Evolutionary conservation across 768 basidiomycete species (phyloP).

Genomic region (Terana coerulea): DNA sequence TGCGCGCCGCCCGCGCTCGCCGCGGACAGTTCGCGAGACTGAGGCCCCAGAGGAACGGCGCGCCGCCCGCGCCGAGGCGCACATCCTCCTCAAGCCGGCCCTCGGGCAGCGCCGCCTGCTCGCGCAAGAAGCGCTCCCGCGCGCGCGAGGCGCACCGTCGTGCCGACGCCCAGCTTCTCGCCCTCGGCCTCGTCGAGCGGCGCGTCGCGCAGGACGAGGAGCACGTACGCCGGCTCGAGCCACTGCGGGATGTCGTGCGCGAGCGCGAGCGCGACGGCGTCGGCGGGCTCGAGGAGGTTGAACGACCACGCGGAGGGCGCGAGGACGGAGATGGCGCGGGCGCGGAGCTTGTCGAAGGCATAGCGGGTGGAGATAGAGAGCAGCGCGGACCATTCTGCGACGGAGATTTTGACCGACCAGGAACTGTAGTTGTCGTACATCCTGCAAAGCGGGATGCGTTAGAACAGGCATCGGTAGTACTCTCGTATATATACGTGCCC

Average conservation of each 20-base stretch:
- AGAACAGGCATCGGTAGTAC: too few species aligned
- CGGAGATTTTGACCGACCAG: conserved; percentile 1
- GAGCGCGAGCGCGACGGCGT: conserved; percentile 35
- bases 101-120: background rate
- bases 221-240: conserved; percentile 35
- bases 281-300: conserved; percentile 14
- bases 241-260: conserved; percentile 36
- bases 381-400: conserved; percentile 32
- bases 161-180: conserved; percentile 31
- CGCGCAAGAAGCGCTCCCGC: conserved; percentile 22
- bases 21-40: background rate
- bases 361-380: conserved; percentile 35
- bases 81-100: conserved; percentile 1
- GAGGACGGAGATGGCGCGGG: conserved; percentile 30
- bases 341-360: conserved; percentile 29
- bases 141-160: conserved; percentile 22
- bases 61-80: background rate
- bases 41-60: background rate
- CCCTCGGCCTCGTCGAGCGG: conserved; percentile 32
- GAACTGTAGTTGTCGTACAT: conserved; percentile 12
- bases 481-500: too few species aligned
- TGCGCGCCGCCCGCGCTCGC: background rate
- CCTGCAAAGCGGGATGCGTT: too few species aligned
- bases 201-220: conserved; percentile 30
- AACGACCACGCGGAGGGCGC: background rate